These are phyloP conservation scores for Neurospora discreta DNA, from an alignment of 495 filamentous ascomycete genomes.

Conservation along the genomic window DNA sequence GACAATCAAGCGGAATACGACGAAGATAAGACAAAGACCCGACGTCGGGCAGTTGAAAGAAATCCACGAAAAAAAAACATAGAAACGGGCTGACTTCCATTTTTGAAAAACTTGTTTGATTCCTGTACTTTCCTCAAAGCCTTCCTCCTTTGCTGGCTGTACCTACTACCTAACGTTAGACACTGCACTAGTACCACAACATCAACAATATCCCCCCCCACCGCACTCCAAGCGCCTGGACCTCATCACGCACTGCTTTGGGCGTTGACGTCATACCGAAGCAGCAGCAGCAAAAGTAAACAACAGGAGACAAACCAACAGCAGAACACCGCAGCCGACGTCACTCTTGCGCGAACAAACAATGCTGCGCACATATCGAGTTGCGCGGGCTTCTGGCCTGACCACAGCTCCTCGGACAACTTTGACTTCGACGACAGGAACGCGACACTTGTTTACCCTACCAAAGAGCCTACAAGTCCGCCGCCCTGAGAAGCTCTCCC, in stretches of 20 bases:
- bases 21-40: no score
- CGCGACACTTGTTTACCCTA: not conserved
- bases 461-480: not conserved
- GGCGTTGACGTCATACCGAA: conserved; percentile 4
- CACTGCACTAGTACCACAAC: not conserved
- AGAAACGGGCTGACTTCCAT: not conserved
- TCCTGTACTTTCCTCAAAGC: not conserved
- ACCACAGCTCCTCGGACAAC: not conserved
- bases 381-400: not conserved
- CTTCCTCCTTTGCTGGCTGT: not conserved
- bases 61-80: not conserved
- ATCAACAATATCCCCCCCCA: no score
- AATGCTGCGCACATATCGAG: conserved; percentile 6
- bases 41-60: not conserved
- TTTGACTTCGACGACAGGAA: not conserved
- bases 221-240: not conserved
- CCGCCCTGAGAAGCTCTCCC: conserved; percentile 1
- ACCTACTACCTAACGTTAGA: not conserved
- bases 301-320: not conserved
- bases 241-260: not conserved
- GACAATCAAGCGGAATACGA: no score
- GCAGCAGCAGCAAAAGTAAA: not conserved
- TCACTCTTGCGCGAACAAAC: not conserved
- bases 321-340: not conserved
- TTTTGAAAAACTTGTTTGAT: not conserved